phyloP scores from a whole-genome alignment of 1,139 yeast species.

The Eremothecium cymbalariae region DNA sequence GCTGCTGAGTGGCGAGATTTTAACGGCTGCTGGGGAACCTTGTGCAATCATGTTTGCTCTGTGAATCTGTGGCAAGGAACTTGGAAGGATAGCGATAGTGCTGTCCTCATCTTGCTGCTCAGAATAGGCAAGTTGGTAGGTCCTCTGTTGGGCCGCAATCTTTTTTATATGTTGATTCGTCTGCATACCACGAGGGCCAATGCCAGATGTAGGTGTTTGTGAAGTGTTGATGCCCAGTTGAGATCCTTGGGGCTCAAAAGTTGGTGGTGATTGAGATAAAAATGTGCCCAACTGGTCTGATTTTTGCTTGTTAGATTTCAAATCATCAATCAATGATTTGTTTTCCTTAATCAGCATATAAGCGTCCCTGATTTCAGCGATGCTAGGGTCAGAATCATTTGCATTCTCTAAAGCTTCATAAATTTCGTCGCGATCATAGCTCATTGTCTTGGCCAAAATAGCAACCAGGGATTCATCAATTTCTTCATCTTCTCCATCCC shows the following conservation, averaged over 20 bases:
- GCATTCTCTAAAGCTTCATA: constrained; percentile 54
- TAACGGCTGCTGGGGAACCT: constrained; percentile 41
- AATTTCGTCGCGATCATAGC: constrained; percentile 83
- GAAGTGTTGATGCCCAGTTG: not conserved
- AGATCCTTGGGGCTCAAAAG: constrained; percentile 16
- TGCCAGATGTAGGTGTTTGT: constrained; percentile 5
- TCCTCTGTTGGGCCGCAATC: constrained; percentile 24
- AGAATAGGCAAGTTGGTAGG: constrained; percentile 28
- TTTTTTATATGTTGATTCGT: constrained; percentile 9
- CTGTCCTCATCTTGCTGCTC: constrained; percentile 32
- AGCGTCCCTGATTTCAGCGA: constrained; percentile 84
- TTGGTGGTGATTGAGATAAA: constrained; percentile 27
- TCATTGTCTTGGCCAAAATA: constrained; percentile 82
- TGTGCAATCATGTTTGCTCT: constrained; percentile 82
- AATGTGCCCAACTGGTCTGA: constrained; percentile 40
- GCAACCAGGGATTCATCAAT: constrained; percentile 74
- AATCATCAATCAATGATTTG: constrained; percentile 55
- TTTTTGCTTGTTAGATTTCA: constrained; percentile 43
- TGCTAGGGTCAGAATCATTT: constrained; percentile 34
- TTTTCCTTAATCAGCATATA: constrained; percentile 84
- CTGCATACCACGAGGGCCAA: constrained; percentile 38
- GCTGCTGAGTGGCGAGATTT: constrained; percentile 64
- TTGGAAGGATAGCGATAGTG: constrained; percentile 86
- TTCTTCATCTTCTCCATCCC: constrained; percentile 35
- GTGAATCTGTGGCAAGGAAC: constrained; percentile 89